Conservation (phyloP, 305 asterid species). For the Solanum hybrid region DNA sequence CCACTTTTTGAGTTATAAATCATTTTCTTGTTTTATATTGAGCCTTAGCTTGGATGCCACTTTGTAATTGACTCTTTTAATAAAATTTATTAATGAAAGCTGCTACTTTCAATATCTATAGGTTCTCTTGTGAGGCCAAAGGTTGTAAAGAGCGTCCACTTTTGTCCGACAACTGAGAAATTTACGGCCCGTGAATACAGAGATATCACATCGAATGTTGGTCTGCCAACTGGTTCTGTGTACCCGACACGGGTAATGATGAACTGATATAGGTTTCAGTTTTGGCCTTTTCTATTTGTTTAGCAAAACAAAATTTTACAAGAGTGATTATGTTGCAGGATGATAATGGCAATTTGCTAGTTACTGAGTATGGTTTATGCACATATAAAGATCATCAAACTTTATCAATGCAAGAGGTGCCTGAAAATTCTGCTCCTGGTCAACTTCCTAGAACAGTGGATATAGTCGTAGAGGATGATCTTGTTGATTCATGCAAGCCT, state of each 20-base stretch:
- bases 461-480: slow-evolving; percentile 80
- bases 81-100: background rate
- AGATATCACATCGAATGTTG: slow-evolving; percentile 87
- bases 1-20: background rate
- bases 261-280: background rate
- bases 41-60: background rate
- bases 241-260: slow-evolving; percentile 83
- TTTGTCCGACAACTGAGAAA: slow-evolving; percentile 67
- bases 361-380: slow-evolving; percentile 90
- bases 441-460: slow-evolving; percentile 96
- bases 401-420: slow-evolving; percentile 92
- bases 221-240: slow-evolving; percentile 93
- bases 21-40: background rate
- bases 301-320: background rate
- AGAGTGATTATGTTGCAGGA: slow-evolving; percentile 39
- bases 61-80: slow-evolving; percentile 3
- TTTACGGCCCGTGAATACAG: slow-evolving; percentile 82
- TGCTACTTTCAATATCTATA: slow-evolving; percentile 14
- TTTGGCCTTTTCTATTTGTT: slow-evolving; percentile 2
- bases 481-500: slow-evolving; percentile 96
- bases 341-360: slow-evolving; percentile 86
- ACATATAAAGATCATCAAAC: slow-evolving; percentile 91
- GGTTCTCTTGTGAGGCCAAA: slow-evolving; percentile 99
- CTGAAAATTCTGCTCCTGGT: slow-evolving; percentile 97
- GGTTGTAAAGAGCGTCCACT: slow-evolving; percentile 96